Conservation (phyloP, 2,329 filamentous ascomycete species). For the Berkeleyomyces rouxiae region DNA sequence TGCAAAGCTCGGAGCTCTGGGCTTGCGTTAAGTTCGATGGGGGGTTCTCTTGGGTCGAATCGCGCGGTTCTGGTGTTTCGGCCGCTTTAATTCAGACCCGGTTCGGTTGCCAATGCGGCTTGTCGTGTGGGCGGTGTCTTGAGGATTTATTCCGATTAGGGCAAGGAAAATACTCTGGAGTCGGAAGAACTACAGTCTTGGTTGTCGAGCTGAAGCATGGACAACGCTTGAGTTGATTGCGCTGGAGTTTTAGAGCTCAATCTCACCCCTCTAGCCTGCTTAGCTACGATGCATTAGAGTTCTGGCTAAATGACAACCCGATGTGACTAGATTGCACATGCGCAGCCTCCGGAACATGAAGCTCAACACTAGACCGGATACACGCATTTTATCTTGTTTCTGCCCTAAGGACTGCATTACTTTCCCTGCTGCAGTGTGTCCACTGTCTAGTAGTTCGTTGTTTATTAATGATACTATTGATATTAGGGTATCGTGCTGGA, state of each 20-base stretch:
- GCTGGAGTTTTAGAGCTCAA: slow-evolving; percentile 3
- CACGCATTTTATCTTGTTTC: neutral
- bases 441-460: no score
- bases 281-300: neutral
- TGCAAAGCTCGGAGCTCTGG: neutral
- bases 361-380: neutral
- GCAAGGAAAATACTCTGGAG: neutral
- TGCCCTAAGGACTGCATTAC: no score
- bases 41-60: neutral
- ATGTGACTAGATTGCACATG: neutral
- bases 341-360: neutral
- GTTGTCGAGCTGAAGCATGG: neutral
- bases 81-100: neutral
- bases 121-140: neutral
- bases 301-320: slow-evolving; percentile 3
- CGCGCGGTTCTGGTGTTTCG: neutral
- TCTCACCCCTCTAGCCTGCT: slow-evolving; percentile 6
- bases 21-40: neutral
- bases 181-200: neutral
- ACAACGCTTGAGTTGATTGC: neutral
- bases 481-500: no score
- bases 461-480: no score
- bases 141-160: neutral
- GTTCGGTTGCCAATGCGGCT: neutral
- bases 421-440: no score